Evolutionary conservation across 106 monocot species (phyloP).

Genomic region (Alisma plantagoaquatica): DNA sequence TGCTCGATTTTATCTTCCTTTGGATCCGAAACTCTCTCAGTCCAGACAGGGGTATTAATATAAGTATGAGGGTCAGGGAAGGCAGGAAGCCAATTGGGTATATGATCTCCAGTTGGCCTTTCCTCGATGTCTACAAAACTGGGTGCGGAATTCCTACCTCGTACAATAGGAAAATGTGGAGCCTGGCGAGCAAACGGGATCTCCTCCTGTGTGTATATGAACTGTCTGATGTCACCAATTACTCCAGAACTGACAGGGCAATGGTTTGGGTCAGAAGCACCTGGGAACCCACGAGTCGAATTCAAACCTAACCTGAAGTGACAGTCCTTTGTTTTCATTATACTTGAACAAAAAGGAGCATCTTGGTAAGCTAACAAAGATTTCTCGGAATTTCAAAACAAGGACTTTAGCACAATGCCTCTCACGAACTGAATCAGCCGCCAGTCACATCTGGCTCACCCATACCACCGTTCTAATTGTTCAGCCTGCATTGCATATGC

Average conservation of each 20-base stretch:
- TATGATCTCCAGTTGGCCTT: conserved; percentile 33
- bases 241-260: conserved; percentile 44
- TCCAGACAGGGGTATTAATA: conserved; percentile 64
- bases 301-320: too few species aligned
- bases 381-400: too few species aligned
- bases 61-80: conserved; percentile 86
- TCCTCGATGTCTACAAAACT: conserved; percentile 43
- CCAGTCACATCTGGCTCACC: too few species aligned
- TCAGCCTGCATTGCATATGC: too few species aligned
- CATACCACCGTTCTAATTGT: too few species aligned
- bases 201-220: conserved; percentile 40
- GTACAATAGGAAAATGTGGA: conserved; percentile 58
- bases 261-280: conserved; percentile 13
- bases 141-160: conserved; percentile 4
- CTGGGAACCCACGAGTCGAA: conserved; percentile 11
- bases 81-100: conserved; percentile 85
- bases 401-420: too few species aligned
- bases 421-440: too few species aligned
- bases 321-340: too few species aligned
- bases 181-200: conserved; percentile 56
- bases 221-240: conserved; percentile 44
- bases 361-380: too few species aligned
- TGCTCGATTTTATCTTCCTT: conserved; percentile 54
- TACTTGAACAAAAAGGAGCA: too few species aligned
- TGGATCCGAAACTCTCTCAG: conserved; percentile 30